Conservation (phyloP, 2,329 filamentous ascomycete species). For the Rhinocladiella mackenziei region DNA sequence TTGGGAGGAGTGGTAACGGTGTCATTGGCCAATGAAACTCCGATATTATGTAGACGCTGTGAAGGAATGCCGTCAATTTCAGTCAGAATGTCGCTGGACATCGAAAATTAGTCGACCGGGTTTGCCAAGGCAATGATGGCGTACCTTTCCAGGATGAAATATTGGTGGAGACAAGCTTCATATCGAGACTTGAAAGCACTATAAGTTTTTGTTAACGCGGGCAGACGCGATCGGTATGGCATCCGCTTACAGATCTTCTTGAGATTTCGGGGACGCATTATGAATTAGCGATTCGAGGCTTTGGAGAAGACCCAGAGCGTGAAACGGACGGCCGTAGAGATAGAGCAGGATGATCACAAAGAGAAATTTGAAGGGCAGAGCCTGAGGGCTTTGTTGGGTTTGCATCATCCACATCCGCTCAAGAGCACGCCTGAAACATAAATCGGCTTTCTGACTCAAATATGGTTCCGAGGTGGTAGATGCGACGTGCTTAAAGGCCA, state of each 20-base stretch:
- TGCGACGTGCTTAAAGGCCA: slow-evolving; percentile 7
- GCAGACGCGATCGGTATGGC: neutral
- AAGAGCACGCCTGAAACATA: slow-evolving; percentile 7
- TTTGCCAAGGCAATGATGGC: too few relatives aligned
- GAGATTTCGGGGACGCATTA: slow-evolving; percentile 1
- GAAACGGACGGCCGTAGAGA: slow-evolving; percentile 7
- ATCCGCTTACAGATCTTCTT: slow-evolving; percentile 5
- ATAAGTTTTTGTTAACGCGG: too few relatives aligned
- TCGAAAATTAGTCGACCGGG: too few relatives aligned
- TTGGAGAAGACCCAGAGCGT: slow-evolving; percentile 9
- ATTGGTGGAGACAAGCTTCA: slow-evolving; percentile 9
- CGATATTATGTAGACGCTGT: slow-evolving; percentile 4
- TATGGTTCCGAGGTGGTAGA: neutral
- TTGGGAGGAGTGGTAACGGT: neutral
- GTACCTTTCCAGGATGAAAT: slow-evolving; percentile 11
- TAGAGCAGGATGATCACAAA: slow-evolving; percentile 11
- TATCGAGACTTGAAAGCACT: slow-evolving; percentile 5
- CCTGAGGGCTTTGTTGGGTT: slow-evolving; percentile 6
- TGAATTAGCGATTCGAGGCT: slow-evolving; percentile 7
- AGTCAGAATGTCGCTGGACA: slow-evolving; percentile 13
- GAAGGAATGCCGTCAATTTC: slow-evolving; percentile 8
- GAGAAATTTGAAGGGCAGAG: slow-evolving; percentile 8
- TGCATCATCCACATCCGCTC: slow-evolving; percentile 8
- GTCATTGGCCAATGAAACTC: neutral
- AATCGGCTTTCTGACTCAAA: slow-evolving; percentile 7